phyloP scores from a whole-genome alignment of 202 grass and related monocot species.

The Miscanthus sacchariflorus region DNA sequence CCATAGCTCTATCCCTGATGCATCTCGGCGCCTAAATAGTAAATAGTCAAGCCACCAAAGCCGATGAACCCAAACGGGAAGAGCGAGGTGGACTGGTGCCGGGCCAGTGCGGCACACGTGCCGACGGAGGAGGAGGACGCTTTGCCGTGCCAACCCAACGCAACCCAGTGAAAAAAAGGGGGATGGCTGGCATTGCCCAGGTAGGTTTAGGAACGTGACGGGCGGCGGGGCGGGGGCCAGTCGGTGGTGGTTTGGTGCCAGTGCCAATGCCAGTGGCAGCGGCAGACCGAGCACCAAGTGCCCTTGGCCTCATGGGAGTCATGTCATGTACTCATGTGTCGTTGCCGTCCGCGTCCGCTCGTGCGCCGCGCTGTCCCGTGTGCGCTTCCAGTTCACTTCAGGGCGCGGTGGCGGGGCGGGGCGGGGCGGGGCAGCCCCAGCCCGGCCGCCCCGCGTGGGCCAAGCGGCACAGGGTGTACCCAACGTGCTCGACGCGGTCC shows the following conservation, averaged over 20 bases:
- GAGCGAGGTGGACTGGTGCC: slow-evolving; percentile 25
- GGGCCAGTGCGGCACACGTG: slow-evolving; percentile 24
- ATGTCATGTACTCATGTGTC: slow-evolving; percentile 16
- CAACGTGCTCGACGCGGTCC: no score
- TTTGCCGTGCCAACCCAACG: background rate
- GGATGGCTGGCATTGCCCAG: background rate
- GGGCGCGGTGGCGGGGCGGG: background rate
- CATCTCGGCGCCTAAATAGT: slow-evolving; percentile 3
- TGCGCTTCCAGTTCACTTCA: slow-evolving; percentile 13
- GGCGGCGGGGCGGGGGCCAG: background rate
- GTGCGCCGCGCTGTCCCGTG: slow-evolving; percentile 48
- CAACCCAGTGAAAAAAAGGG: background rate
- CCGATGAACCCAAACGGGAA: slow-evolving; percentile 29
- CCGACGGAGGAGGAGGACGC: background rate
- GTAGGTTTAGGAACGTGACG: background rate
- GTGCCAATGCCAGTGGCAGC: background rate
- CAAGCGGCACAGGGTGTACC: background rate
- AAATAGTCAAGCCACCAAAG: background rate
- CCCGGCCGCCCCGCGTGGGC: background rate
- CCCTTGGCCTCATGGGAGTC: slow-evolving; percentile 19
- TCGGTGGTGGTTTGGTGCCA: background rate
- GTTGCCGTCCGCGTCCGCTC: slow-evolving; percentile 21
- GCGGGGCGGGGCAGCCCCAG: background rate
- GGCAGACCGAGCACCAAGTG: background rate
- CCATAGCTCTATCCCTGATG: background rate